Evolutionary conservation across 768 basidiomycete species (phyloP).

Genomic region (Auricularia heimuer): DNA sequence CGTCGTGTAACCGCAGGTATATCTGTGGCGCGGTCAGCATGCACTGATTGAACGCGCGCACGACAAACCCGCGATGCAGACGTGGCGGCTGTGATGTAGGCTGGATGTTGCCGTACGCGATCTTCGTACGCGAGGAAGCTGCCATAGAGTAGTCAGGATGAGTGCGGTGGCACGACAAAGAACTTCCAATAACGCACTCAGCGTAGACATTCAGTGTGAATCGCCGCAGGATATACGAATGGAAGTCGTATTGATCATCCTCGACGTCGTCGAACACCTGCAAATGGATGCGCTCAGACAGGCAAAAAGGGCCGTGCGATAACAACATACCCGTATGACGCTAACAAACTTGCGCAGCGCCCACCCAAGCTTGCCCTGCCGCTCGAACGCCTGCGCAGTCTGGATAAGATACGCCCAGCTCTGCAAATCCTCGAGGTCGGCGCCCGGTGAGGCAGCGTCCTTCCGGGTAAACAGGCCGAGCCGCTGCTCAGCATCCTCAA

Average conservation of each 20-base stretch:
- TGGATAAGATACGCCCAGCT: slow-evolving; percentile 79
- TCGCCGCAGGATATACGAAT: slow-evolving; percentile 85
- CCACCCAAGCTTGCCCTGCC: slow-evolving; percentile 53
- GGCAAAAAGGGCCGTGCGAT: not conserved
- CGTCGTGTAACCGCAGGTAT: slow-evolving; percentile 60
- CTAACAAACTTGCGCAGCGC: slow-evolving; percentile 81
- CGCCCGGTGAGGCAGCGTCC: slow-evolving; percentile 62
- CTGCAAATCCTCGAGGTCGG: slow-evolving; percentile 94
- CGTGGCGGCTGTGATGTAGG: slow-evolving; percentile 63
- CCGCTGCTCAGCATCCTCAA: slow-evolving; percentile 63
- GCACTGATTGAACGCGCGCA: too few species aligned
- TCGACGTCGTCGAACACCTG: slow-evolving; percentile 80
- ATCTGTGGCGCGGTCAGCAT: slow-evolving; percentile 38
- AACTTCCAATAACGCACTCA: slow-evolving; percentile 43
- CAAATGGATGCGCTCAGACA: not conserved
- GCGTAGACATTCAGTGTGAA: slow-evolving; percentile 80
- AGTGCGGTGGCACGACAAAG: not conserved
- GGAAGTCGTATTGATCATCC: slow-evolving; percentile 97
- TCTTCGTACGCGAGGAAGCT: slow-evolving; percentile 83
- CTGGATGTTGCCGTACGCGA: slow-evolving; percentile 61
- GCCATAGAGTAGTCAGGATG: not conserved
- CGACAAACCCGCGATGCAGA: slow-evolving; percentile 51
- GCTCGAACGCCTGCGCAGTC: slow-evolving; percentile 63
- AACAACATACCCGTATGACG: slow-evolving; percentile 51
- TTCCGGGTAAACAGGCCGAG: slow-evolving; percentile 91